Base-by-base conservation (phyloP, 768 basidiomycete genomes). In the Pluteus cervinus region DNA sequence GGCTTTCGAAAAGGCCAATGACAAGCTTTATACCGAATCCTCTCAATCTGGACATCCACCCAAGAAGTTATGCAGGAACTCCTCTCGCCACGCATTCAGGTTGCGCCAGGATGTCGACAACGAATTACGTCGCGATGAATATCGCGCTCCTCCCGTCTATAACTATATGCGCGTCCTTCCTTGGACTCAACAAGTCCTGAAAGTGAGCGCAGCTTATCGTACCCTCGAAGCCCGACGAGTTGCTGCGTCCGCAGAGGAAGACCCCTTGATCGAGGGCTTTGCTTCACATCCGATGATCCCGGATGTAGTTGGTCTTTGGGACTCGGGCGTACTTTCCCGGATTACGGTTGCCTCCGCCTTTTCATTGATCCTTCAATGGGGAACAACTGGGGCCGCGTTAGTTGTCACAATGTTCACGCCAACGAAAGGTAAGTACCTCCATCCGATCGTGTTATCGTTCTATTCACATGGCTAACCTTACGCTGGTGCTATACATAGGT, bases 1-100 rank as follows among this genome's bases (percentile, higher is more conserved):
- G 8, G 63, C 62, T 5, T 28, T 66, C 22, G 33, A 49, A 14
- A 40, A 46, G 3, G 63, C 62, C 2, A 63, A 66, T 39, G 40
- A 39, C 1, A 50, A 50, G 12, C 56, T 59, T 18, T 53, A 50
- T 31, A 47, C 61, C n/a, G 59, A n/a, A n/a, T n/a, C n/a, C n/a
- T n/a, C n/a, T n/a, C n/a, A n/a, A n/a, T n/a, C n/a, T n/a, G n/a
- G n/a, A n/a, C n/a, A n/a, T n/a, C n/a, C n/a, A n/a, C n/a, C n/a
- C n/a, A n/a, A n/a, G n/a, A n/a, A n/a, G n/a, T n/a, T n/a, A n/a
- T n/a, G n/a, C n/a, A n/a, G n/a, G n/a, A n/a, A n/a, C n/a, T n/a
- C n/a, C n/a, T n/a, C n/a, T n/a, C n/a, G n/a, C n/a, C n/a, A n/a
- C n/a, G n/a, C n/a, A n/a, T n/a, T n/a, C n/a, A n/a, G n/a, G n/a